These are phyloP conservation scores for Sporopachydermia quercuum DNA, from an alignment of 805 yeast species.

Conservation along the genomic window DNA sequence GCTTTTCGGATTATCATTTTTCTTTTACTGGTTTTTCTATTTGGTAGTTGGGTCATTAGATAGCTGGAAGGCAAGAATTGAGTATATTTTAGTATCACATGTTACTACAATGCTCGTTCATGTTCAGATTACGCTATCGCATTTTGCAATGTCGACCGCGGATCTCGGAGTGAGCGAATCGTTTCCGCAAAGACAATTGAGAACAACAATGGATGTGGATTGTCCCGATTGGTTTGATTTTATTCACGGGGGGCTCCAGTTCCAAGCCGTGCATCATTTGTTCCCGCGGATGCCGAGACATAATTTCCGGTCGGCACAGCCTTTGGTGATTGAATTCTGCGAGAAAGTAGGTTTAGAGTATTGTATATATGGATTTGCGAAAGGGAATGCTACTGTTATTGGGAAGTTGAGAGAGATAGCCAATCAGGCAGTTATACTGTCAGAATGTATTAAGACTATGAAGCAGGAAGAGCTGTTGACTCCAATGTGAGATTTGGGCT, in stretches of 20 bases:
- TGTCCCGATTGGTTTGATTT: constrained; percentile 90
- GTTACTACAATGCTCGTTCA: constrained; percentile 82
- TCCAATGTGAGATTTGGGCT: too few relatives aligned
- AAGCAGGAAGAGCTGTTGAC: constrained; percentile 27
- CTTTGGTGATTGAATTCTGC: constrained; percentile 59
- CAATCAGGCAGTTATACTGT: constrained; percentile 60
- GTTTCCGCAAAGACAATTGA: constrained; percentile 62
- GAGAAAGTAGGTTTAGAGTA: constrained; percentile 62
- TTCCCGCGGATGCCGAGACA: constrained; percentile 86
- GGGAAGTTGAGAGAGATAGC: constrained; percentile 59
- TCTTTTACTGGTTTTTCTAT: constrained; percentile 75
- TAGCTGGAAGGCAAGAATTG: constrained; percentile 36
- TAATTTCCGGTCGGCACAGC: constrained; percentile 65
- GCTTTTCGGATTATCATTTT: constrained; percentile 49
- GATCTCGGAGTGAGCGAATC: constrained; percentile 72
- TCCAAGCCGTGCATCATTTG: constrained; percentile 81
- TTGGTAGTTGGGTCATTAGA: constrained; percentile 38
- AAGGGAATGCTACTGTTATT: constrained; percentile 63
- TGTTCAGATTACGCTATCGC: constrained; percentile 80
- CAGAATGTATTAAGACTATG: constrained; percentile 57
- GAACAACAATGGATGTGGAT: constrained; percentile 92
- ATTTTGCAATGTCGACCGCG: constrained; percentile 87
- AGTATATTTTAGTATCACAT: constrained; percentile 59
- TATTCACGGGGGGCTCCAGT: constrained; percentile 84
- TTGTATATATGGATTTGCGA: constrained; percentile 70